Conservation (phyloP, 2,329 filamentous ascomycete species). For the Sclerotinia spermophila region DNA sequence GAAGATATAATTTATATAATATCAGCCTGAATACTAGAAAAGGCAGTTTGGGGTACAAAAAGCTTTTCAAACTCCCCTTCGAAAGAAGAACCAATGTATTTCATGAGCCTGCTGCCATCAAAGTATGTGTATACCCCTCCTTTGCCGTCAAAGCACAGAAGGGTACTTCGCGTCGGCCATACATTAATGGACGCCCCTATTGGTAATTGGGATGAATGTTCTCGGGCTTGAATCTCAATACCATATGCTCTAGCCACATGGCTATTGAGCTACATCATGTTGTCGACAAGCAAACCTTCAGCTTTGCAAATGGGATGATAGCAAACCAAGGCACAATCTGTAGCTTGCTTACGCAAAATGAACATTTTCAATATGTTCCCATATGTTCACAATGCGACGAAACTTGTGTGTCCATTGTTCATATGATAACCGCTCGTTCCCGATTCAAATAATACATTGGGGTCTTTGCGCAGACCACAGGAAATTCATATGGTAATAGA, state of each 20-base stretch:
- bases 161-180: background rate
- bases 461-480: conserved; percentile 11
- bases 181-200: background rate
- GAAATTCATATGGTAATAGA: conserved; percentile 1
- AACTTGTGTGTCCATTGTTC: conserved; percentile 21
- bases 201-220: background rate
- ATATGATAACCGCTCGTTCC: conserved; percentile 10
- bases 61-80: too few species aligned
- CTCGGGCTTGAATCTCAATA: conserved; percentile 19
- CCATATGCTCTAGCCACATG: conserved; percentile 18
- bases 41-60: too few species aligned
- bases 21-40: too few species aligned
- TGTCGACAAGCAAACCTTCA: background rate
- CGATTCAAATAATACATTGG: conserved; percentile 20
- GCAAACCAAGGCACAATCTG: conserved; percentile 18
- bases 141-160: too few species aligned
- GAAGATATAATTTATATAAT: background rate
- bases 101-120: too few species aligned
- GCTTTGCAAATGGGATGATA: conserved; percentile 1
- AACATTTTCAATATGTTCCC: conserved; percentile 24
- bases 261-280: background rate
- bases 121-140: too few species aligned
- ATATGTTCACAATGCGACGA: conserved; percentile 22
- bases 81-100: too few species aligned
- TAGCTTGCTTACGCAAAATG: conserved; percentile 20